These are phyloP conservation scores for Stereum hirsutum DNA, from an alignment of 1,284 basidiomycete species.

Conservation along the genomic window DNA sequence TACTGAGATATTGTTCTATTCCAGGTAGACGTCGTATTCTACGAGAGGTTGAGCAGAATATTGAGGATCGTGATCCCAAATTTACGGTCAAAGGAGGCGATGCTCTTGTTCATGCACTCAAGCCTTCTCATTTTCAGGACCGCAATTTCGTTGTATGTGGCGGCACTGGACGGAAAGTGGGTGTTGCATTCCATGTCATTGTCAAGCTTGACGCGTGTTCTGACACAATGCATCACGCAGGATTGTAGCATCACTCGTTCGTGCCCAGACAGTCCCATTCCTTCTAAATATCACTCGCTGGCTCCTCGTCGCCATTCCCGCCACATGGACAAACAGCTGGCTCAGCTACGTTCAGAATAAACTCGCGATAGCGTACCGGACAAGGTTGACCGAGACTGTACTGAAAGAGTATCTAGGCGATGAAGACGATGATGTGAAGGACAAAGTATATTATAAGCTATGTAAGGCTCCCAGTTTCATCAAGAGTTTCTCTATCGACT, in stretches of 20 bases:
- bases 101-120: conserved; percentile 83
- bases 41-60: conserved; percentile 70
- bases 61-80: conserved; percentile 87
- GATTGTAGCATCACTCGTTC: conserved; percentile 93
- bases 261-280: conserved; percentile 76
- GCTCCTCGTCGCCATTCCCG: conserved; percentile 91
- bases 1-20: not conserved
- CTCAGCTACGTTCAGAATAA: conserved; percentile 92
- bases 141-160: conserved; percentile 91
- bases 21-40: conserved; percentile 89
- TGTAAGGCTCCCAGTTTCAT: conserved; percentile 35
- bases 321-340: conserved; percentile 97
- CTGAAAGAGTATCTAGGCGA: conserved; percentile 82
- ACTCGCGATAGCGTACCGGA: conserved; percentile 87
- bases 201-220: conserved; percentile 4
- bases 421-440: conserved; percentile 46
- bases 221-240: conserved; percentile 27
- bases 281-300: conserved; percentile 82
- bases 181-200: conserved; percentile 18
- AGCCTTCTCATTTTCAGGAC: conserved; percentile 84
- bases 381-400: conserved; percentile 78
- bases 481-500: not conserved
- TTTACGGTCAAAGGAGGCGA: conserved; percentile 77
- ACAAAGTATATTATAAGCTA: conserved; percentile 88
- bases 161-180: conserved; percentile 86